Evolutionary conservation across 140 eudicot genomes (phyloP).

Genomic region (Anethum foeniculum): DNA sequence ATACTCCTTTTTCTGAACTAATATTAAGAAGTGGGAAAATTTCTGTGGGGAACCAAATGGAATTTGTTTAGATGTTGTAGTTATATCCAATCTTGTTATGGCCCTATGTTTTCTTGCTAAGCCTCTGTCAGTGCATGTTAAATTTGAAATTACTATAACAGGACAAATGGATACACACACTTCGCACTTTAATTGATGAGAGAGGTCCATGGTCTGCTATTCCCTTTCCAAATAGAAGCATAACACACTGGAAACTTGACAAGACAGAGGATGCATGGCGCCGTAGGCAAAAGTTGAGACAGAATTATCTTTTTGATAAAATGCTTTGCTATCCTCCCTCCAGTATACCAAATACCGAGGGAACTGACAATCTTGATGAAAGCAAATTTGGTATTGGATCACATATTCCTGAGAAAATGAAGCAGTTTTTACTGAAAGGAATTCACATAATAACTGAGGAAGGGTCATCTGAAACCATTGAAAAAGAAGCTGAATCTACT

Average conservation of each 20-base stretch:
- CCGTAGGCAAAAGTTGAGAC: constrained; percentile 83
- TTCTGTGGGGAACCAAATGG: not conserved
- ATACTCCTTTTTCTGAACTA: not conserved
- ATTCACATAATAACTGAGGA: constrained; percentile 76
- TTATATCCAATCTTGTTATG: not conserved
- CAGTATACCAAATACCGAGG: constrained; percentile 34
- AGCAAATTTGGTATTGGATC: constrained; percentile 55
- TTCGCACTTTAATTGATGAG: constrained; percentile 86
- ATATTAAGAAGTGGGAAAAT: not conserved
- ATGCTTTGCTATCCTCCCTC: constrained; percentile 76
- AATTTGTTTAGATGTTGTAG: constrained; percentile 6
- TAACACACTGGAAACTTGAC: constrained; percentile 90
- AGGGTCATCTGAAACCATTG: constrained; percentile 46
- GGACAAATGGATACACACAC: constrained; percentile 91
- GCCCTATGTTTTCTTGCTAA: not conserved
- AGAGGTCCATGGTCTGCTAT: constrained; percentile 99
- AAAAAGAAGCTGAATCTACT: constrained; percentile 50
- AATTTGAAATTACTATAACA: constrained; percentile 24
- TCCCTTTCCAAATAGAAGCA: constrained; percentile 67
- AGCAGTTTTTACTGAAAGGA: constrained; percentile 78
- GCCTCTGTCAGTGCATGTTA: not conserved
- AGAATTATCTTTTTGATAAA: constrained; percentile 82
- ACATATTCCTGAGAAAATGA: constrained; percentile 90
- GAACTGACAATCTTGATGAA: constrained; percentile 37
- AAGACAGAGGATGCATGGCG: constrained; percentile 95